These are phyloP conservation scores for Talaromyces albobiverticillius DNA, from an alignment of 2,329 filamentous ascomycete genomes.

Conservation along the genomic window DNA sequence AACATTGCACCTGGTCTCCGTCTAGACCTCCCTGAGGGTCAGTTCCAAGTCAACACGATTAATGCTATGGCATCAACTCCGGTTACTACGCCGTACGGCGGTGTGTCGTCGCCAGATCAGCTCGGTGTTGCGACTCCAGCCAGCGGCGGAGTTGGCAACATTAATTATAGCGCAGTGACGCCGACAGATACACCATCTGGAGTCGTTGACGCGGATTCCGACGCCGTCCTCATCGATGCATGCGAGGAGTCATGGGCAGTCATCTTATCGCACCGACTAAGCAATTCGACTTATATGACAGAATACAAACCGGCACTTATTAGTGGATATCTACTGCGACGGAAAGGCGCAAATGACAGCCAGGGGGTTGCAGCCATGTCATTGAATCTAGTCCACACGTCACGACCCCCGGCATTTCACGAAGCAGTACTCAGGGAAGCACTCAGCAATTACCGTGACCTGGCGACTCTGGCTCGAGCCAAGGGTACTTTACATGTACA, in stretches of 20 bases:
- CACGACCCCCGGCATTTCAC: conserved; percentile 26
- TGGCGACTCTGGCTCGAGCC: conserved; percentile 41
- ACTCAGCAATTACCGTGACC: conserved; percentile 44
- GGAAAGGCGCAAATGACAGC: conserved; percentile 38
- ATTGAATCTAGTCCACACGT: conserved; percentile 41
- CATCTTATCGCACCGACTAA: conserved; percentile 51
- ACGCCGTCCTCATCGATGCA: conserved; percentile 56
- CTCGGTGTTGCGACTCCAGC: conserved; percentile 38
- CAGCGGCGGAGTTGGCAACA: conserved; percentile 33
- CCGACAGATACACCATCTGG: conserved; percentile 29
- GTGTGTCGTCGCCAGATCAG: conserved; percentile 42
- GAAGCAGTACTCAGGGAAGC: conserved; percentile 41
- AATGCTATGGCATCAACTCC: conserved; percentile 36
- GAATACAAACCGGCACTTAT: conserved; percentile 42
- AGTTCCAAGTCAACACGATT: conserved; percentile 31
- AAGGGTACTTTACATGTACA: conserved; percentile 41
- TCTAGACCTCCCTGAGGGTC: conserved; percentile 31
- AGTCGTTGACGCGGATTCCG: conserved; percentile 48
- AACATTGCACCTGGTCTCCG: conserved; percentile 34
- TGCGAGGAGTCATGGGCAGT: conserved; percentile 61
- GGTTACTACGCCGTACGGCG: conserved; percentile 37
- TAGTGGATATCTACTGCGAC: conserved; percentile 48
- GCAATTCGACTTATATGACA: conserved; percentile 39
- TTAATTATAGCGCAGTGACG: conserved; percentile 23
- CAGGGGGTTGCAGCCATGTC: conserved; percentile 41